phyloP scores from a whole-genome alignment of 2,329 filamentous ascomycete species.

The Trichoderma sp. region DNA sequence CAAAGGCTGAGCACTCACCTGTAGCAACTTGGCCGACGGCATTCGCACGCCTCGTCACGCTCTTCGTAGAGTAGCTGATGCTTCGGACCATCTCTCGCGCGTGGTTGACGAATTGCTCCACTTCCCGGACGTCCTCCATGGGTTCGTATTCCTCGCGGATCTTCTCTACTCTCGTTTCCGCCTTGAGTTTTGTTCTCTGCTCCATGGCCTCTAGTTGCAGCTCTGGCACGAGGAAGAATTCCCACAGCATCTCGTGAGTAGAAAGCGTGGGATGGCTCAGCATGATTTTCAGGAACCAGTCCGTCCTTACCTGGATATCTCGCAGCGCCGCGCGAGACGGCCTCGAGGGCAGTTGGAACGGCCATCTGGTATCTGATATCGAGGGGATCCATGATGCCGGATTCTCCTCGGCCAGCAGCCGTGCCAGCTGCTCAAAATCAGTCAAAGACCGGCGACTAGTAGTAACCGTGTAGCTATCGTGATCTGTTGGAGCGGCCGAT shows the following conservation, averaged over 20 bases:
- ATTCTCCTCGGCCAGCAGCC: slow-evolving; percentile 80
- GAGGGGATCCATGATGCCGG: slow-evolving; percentile 92
- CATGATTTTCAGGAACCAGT: slow-evolving; percentile 84
- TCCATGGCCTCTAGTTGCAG: slow-evolving; percentile 87
- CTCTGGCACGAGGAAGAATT: slow-evolving; percentile 96
- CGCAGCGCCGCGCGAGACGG: slow-evolving; percentile 83
- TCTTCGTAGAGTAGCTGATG: slow-evolving; percentile 79
- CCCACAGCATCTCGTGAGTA: slow-evolving; percentile 96
- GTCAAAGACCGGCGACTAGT: slow-evolving; percentile 83
- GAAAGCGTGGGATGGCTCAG: slow-evolving; percentile 87
- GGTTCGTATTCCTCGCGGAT: slow-evolving; percentile 87
- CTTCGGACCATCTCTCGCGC: slow-evolving; percentile 85
- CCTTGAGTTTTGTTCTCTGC: slow-evolving; percentile 82
- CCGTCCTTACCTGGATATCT: slow-evolving; percentile 80
- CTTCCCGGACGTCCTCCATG: slow-evolving; percentile 76
- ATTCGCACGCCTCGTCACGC: slow-evolving; percentile 76
- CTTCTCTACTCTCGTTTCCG: slow-evolving; percentile 75
- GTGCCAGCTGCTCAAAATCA: slow-evolving; percentile 88
- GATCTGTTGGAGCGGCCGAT: slow-evolving; percentile 79
- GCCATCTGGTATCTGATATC: slow-evolving; percentile 72
- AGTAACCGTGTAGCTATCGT: slow-evolving; percentile 85
- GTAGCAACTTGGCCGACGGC: slow-evolving; percentile 62
- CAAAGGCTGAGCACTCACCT: slow-evolving; percentile 43
- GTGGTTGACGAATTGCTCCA: slow-evolving; percentile 89
- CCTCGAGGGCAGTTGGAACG: slow-evolving; percentile 89